Base-by-base conservation (phyloP, 371 early-diverging fungal species). In the Syncephalastrum monosporum region DNA sequence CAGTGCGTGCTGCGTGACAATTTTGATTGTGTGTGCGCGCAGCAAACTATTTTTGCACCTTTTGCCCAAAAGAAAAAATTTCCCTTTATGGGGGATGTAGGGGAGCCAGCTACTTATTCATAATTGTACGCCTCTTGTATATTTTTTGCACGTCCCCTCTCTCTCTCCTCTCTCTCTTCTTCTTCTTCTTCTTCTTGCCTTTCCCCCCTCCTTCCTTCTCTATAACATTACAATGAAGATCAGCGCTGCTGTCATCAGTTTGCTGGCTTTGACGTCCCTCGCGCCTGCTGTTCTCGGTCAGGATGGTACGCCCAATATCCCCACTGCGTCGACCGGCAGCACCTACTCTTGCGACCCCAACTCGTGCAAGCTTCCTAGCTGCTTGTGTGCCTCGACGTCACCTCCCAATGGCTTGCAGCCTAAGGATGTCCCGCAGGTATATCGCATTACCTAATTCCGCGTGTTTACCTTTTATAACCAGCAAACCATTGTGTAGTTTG, bases 351-450 rank as follows among this genome's bases (percentile, higher is more conserved):
- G 90, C 63, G 86, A 90, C 58, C 70, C 89, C 10, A 74, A 76
- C 21, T 66, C 71, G 14, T 90, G 91, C 65, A 75, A 81, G 57
- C 77, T 81, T 56, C 91, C 91, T 2, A 74, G 61, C 5, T 90
- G 91, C 61, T 67, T 75, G 25, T 90, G 91, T 42, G 84, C 91
- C 14, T 82, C 87, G 7, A 49, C 61, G 27, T 74, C 66, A 2
- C 83, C 89, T 47, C 88, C 91, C 21, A 75, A 73, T 41, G 81
- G 79, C 15, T 56, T 87, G 27, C 51, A 60, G 8, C 75, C 84
- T 1, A 71, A 73, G 43, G 82, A 84, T 48, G 84, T 83, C 0
- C 91, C 91, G n/a, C 88, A 88, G 61, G 66, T 38, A 50, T 24
- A 53, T 23, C 24, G 21, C 15, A 17, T 4, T 44, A 2, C 44